Evolutionary conservation across 805 yeast genomes (phyloP).

Genomic region (Wickerhamiella vanderwaltii): DNA sequence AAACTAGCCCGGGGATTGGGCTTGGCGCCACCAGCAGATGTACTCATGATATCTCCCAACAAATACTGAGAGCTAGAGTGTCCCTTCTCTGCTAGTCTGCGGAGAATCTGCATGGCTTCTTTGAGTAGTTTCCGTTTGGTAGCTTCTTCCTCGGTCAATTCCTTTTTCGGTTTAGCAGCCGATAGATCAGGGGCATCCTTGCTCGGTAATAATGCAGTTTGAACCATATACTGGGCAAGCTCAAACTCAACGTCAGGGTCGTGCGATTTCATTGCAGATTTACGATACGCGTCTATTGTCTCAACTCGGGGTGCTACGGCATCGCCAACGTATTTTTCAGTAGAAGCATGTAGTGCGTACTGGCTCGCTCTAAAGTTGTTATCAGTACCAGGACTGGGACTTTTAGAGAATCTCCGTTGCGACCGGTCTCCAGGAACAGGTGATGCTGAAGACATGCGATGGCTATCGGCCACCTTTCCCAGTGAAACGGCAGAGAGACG

Average conservation of each 20-base stretch:
- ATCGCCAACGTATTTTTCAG: conserved; percentile 12
- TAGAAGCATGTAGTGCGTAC: conserved; percentile 4
- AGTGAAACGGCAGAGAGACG: conserved; percentile 1
- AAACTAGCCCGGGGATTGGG: conserved; percentile 69
- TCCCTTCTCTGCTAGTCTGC: conserved; percentile 64
- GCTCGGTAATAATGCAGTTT: conserved; percentile 50
- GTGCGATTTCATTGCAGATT: conserved; percentile 70
- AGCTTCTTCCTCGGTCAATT: conserved; percentile 22
- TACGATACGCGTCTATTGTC: conserved; percentile 76
- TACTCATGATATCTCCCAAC: conserved; percentile 77
- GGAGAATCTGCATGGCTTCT: conserved; percentile 64
- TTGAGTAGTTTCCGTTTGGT: conserved; percentile 49
- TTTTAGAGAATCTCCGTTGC: neutral
- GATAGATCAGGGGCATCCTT: neutral
- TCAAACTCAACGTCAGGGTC: conserved; percentile 82
- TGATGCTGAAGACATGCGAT: neutral
- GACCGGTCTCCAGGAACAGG: neutral
- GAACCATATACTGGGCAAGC: conserved; percentile 81
- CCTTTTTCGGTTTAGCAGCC: neutral
- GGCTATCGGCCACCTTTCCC: neutral
- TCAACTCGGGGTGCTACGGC: conserved; percentile 58
- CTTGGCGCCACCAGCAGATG: conserved; percentile 66
- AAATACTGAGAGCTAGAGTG: conserved; percentile 84
- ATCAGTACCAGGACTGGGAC: neutral
- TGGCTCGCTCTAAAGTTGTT: neutral